Evolutionary conservation across 2,329 filamentous ascomycete species (phyloP), one percentile per base, ranked within the genome.

Genomic region (Phoma herbarum): DNA sequence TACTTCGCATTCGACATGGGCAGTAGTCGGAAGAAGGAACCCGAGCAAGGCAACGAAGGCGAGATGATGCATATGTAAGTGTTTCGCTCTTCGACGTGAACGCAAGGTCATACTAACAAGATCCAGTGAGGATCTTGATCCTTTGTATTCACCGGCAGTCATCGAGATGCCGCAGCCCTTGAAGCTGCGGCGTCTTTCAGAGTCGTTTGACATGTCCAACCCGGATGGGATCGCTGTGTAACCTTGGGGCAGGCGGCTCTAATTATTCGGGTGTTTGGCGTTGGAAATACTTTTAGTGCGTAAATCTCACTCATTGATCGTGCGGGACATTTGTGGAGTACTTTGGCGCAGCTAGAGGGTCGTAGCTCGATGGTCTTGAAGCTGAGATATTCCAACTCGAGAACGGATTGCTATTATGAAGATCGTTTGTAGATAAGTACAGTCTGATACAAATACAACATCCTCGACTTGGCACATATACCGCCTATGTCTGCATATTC

Each of bases 1-100:
- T 74, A 74, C 49, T 75, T 74, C 54, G 62, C 67, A 1, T 73
- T 73, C 39, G 64, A 67, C 20, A 64, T 70, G 58, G 63, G 65
- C 9, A 66, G 51, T 44, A 62, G 39, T 28, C 41, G 39, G 59
- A 66, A 26, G 54, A 60, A 37, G 50, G 49, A 35, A 47, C 54
- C 43, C 54, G 56, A 67, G 41, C 52, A 65, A 14, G 29, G 47
- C 11, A 63, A 51, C 26, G 35, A 59, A 20, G 50, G 59, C 22
- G 67, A 72, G 50, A 42, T 66, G n/a, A 67, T 74, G 66, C 68
- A 73, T 22, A 52, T 73, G 67, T 71, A 50, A 63, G 71, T 70
- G 29, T 14, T 31, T 31, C 43, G 12, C 3, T n/a, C 11, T 14
- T 3, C 14, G n/a, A 3, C 11, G 16, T 43, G 7, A 28, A 1